These are phyloP conservation scores for Aspergillus sojae DNA, from an alignment of 2,329 filamentous ascomycete species.

Conservation along the genomic window DNA sequence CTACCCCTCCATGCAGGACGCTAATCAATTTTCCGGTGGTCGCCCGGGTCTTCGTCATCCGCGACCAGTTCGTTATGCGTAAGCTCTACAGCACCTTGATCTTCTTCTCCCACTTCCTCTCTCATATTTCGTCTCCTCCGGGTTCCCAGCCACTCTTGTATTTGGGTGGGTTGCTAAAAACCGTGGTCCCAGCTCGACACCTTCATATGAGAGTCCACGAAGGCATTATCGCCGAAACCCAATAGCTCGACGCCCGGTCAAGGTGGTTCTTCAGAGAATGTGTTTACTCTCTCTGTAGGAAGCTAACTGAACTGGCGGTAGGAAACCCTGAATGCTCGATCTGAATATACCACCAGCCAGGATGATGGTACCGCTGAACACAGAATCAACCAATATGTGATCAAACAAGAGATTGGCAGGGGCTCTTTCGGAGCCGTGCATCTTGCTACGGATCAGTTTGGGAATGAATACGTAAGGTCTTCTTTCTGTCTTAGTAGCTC, in stretches of 20 bases:
- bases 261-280: slow-evolving; percentile 45
- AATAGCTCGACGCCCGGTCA: slow-evolving; percentile 64
- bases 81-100: slow-evolving; percentile 15
- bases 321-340: slow-evolving; percentile 90
- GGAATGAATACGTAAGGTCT: slow-evolving; percentile 80
- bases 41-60: slow-evolving; percentile 16
- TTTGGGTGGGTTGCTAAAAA: not conserved
- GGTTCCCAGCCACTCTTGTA: slow-evolving; percentile 16
- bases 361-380: slow-evolving; percentile 79
- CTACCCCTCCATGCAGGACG: slow-evolving; percentile 21
- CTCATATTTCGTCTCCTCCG: not conserved
- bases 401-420: slow-evolving; percentile 93
- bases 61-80: slow-evolving; percentile 31
- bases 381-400: slow-evolving; percentile 91
- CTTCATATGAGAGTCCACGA: slow-evolving; percentile 64
- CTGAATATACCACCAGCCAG: slow-evolving; percentile 83
- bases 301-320: slow-evolving; percentile 37
- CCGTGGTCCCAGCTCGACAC: slow-evolving; percentile 51
- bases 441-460: slow-evolving; percentile 85
- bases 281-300: not conserved
- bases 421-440: slow-evolving; percentile 96
- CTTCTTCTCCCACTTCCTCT: not conserved
- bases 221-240: slow-evolving; percentile 66
- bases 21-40: slow-evolving; percentile 18
- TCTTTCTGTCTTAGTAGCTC: not conserved